Base-by-base conservation (phyloP, 108 stramenopile genomes). In the Conticribra guillardii region DNA sequence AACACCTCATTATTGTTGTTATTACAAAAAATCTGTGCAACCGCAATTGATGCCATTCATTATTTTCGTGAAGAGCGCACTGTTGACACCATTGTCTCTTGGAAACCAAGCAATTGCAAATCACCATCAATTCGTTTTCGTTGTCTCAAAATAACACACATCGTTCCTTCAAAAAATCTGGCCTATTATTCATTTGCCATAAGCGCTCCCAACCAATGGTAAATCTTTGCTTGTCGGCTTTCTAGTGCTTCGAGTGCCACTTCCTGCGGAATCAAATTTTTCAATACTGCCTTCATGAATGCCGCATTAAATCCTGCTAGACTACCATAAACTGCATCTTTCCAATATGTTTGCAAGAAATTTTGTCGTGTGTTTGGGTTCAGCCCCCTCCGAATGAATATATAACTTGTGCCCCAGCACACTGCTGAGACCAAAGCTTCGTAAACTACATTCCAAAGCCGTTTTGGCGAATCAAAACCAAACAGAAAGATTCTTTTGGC, bases 301-400 rank as follows among this genome's bases (percentile, higher is more conserved):
- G 89, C 84, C 18, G 90, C 94, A 60, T 95, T 95, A 64, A 95
- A 95, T 8, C 94, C 94, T 16, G 94, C 94, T 65, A 95, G 60
- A 80, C 88, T 89, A 31, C 94, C 94, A 64, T 95, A 95, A 3
- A 95, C 87, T 4, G 91, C 91, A 80, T 95, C 94, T 61, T 95
- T 95, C 94, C 94, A 95, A 58, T 89, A 95, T 67, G 87, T 91
- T 54, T 83, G 83, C 9, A 92, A 49, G 66, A 90, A 89, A 14
- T 85, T 75, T 23, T 64, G 70, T 58, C 86, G 76, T 15, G 91
- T 95, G 44, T 95, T 91, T 27, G 94, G 94, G 68, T 95, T 95
- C 80, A 95, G 69, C 11, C 89, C 94, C 0, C 94, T 69, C 2
- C 91, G 85, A 72, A 95, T 92, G 59, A 92, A 89, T 9, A 92